Conservation (phyloP, 306 rosid species). For the Lathyrus sativus region DNA sequence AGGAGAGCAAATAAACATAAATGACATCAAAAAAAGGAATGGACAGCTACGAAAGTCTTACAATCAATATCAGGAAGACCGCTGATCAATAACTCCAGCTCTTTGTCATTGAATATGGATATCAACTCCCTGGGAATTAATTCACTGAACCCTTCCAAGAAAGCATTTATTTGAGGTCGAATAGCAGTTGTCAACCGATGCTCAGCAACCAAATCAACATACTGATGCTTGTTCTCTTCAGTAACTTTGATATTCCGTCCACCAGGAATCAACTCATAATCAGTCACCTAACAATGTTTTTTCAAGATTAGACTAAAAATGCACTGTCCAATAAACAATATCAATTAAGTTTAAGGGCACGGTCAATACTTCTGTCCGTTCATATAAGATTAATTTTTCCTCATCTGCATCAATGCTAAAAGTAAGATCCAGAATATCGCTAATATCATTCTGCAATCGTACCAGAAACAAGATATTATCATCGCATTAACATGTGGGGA, state of each 20-base stretch:
- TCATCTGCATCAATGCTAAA: slow-evolving; percentile 99
- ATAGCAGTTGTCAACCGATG: slow-evolving; percentile 98
- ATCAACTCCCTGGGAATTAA: slow-evolving; percentile 71
- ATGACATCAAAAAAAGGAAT: slow-evolving; percentile 3
- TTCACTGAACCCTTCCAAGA: slow-evolving; percentile 87
- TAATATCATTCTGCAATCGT: slow-evolving; percentile 79
- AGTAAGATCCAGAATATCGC: slow-evolving; percentile 82
- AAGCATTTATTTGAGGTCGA: slow-evolving; percentile 94
- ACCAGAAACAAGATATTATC: slow-evolving; percentile 21
- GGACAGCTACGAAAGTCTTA: slow-evolving; percentile 45
- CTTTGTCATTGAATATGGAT: slow-evolving; percentile 93
- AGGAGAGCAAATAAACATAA: slow-evolving; percentile 4
- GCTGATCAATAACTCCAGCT: slow-evolving; percentile 89
- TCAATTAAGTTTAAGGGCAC: slow-evolving; percentile 28
- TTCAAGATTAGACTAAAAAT: slow-evolving; percentile 37
- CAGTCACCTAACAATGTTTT: slow-evolving; percentile 74
- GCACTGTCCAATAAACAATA: slow-evolving; percentile 25
- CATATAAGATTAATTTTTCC: slow-evolving; percentile 88
- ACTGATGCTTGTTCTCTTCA: slow-evolving; percentile 92
- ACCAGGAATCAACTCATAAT: slow-evolving; percentile 91
- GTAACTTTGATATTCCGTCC: slow-evolving; percentile 96
- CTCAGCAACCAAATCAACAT: slow-evolving; percentile 90
- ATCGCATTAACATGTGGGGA: slow-evolving; percentile 30
- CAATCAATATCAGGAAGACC: slow-evolving; percentile 99
- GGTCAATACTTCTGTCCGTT: slow-evolving; percentile 76